Evolutionary conservation across 441 rosid genomes (phyloP), one percentile per base, ranked within the genome.

Genomic region (Adansonia rubrostipa): DNA sequence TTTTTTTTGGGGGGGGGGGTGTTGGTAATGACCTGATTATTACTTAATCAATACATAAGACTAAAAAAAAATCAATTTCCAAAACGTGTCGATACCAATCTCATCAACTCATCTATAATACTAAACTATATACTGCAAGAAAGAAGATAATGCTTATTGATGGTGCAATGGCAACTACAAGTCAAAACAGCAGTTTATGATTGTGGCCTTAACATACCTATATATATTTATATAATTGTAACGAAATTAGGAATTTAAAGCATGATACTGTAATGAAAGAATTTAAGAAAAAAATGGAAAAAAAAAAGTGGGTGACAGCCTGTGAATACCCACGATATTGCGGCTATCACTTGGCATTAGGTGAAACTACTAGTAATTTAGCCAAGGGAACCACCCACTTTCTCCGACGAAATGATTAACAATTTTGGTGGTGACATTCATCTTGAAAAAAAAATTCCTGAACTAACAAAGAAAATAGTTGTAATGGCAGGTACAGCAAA

Each of bases 91-190:
- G 11, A 61, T 50, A 15, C 70, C 60, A 63, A 48, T 71, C 48
- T 63, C 48, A 4, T 63, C 48, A 4, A 28, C 5, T 5, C 78
- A 48, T 62, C 62, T 40, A 17, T 48, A 28, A 33, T 10, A 47
- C 22, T 28, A 63, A 28, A 75, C 10, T 33, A 15, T 45, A 50
- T 64, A n/a, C 36, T 5, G 17, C 61, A 28, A 17, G 58, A 75
- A 6, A 24, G 57, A 14, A 9, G 40, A 61, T 62, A 63, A 61
- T 62, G 78, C 42, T 22, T 24, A 44, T 40, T 75, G 71, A 28
- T 50, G 77, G 15, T 13, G 58, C 33, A 47, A 65, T 17, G 9
- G 33, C 61, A 13, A 13, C 28, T 36, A 60, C 40, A 74, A 22
- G 20, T 62, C 70, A 20, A 13, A 60, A 8, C 1, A 69, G 40